Evolutionary conservation across 805 yeast species (phyloP), one percentile per base, ranked within the genome.

Genomic region (Nakazawaea peltata): DNA sequence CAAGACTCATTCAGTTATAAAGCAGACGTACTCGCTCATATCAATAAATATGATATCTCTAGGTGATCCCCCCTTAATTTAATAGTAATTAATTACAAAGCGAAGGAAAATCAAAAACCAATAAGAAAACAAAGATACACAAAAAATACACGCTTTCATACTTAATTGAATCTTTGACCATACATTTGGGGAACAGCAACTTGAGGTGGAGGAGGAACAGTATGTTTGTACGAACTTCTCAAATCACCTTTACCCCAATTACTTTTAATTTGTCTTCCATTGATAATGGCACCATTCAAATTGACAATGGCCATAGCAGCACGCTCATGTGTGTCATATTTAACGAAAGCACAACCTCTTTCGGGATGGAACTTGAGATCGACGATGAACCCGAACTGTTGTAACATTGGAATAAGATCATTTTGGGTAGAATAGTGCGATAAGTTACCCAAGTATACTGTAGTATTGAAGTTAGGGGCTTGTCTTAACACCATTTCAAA

Each of bases 291-390:
- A 1, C 94, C 92, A 14, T 70, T 63, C 44, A 87, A 63, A 49
- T 82, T 90, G 22, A 80, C 81, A 49, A 86, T 85, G 32, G 94
- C 94, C 49, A 83, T 63, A 2, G 95, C 94, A 4, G 95, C 95
- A 41, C 85, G 67, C 49, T 86, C 94, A 56, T 86, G 95, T 28
- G 84, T 69, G 49, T 82, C 94, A 52, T 77, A 85, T 56, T 80
- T 81, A 42, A 83, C 90, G 63, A 86, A 87, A 9, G 95, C 94
- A 61, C 90, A 86, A 4, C 90, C 92, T 43, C 73, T 73, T 37
- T 85, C 94, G 7, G 86, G 81, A 44, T 81, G 80, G 48, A 81
- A 72, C 55, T 81, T 81, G 51, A 86, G 74, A 46, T 82, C 92
- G 39, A 82, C 78, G 50, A 86, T 81, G 56, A 65, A 83, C 5